Percentiles rank a stretch among this genome's conserved stretches.
phyloP scores from a whole-genome alignment of 352 stramenopile species.

The Phytophthora idaei region DNA sequence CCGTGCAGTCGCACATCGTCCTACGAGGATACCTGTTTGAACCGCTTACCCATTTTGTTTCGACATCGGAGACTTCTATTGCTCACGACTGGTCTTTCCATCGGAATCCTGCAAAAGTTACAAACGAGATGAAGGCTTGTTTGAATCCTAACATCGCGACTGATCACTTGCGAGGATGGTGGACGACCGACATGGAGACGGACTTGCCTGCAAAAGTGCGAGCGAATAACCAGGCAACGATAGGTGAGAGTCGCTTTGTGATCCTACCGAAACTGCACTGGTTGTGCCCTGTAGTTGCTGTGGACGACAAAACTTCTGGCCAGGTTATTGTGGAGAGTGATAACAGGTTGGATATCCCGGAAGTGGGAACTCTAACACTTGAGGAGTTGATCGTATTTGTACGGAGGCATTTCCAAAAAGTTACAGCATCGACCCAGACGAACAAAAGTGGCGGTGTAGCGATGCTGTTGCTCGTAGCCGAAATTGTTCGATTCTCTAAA shows the following conservation, averaged over 20 bases:
- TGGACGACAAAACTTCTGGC: slow-evolving; percentile 25
- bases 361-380: slow-evolving; percentile 41
- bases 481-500: slow-evolving; percentile 45
- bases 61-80: slow-evolving; percentile 50
- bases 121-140: slow-evolving; percentile 3
- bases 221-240: slow-evolving; percentile 28
- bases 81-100: slow-evolving; percentile 57
- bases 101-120: slow-evolving; percentile 25
- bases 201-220: slow-evolving; percentile 47
- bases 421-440: slow-evolving; percentile 15
- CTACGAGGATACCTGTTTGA: slow-evolving; percentile 74
- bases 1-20: slow-evolving; percentile 61
- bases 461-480: slow-evolving; percentile 66
- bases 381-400: slow-evolving; percentile 42
- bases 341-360: slow-evolving; percentile 34
- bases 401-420: slow-evolving; percentile 46
- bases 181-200: slow-evolving; percentile 54
- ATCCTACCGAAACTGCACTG: slow-evolving; percentile 78
- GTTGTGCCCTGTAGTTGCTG: slow-evolving; percentile 56
- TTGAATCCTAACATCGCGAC: slow-evolving; percentile 42
- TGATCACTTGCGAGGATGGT: slow-evolving; percentile 70
- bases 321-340: slow-evolving; percentile 43
- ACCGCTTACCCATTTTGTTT: slow-evolving; percentile 49
- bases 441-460: slow-evolving; percentile 44
- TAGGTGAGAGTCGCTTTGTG: slow-evolving; percentile 57